Base-by-base conservation (phyloP, 352 stramenopile species). In the Phytophthora aleatoria region DNA sequence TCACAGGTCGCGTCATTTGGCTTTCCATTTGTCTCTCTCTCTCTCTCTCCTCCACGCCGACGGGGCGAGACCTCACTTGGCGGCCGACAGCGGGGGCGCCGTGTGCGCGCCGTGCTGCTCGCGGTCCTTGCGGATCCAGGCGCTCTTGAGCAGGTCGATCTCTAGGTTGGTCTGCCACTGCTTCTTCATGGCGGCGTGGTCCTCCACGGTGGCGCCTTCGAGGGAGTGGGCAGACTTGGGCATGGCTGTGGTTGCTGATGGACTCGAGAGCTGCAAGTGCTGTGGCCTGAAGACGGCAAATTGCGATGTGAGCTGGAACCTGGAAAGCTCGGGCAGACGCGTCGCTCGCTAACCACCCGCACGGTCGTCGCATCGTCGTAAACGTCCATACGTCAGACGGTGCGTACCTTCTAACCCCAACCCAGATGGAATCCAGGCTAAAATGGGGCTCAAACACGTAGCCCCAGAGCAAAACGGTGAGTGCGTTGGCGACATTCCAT, bases 101-200 rank as follows among this genome's bases (percentile, higher is more conserved):
- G 70, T 49, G 66, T 77, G 65, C 5, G 70, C 65, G 47, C 65
- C 70, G 50, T 74, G 57, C 45, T 77, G 70, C 53, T 85, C 77
- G 48, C 77, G 77, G 66, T 85, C 77, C 67, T 83, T 83, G 50
- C 73, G 77, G 59, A 85, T 85, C 77, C 74, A 83, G 8, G 77
- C 77, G 30, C 64, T 83, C 72, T 85, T 85, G 63, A 85, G 74
- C 64, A 85, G 57, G 64, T 85, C 77, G 63, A 85, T 85, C 69
- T 85, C 77, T 9, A 85, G 66, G 72, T 85, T 85, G 20, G 71
- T 85, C 74, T 85, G 77, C 77, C 77, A 85, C 57, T 83, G 71
- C 60, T 85, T 83, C 69, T 83, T 82, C 74, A 82, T 82, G 36
- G 74, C 74, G 35, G 67, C 74, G 54, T 82, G 74, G 57, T 79